Conservation (phyloP, 371 early-diverging fungal species). For the Polyrhizophydium stewartii region DNA sequence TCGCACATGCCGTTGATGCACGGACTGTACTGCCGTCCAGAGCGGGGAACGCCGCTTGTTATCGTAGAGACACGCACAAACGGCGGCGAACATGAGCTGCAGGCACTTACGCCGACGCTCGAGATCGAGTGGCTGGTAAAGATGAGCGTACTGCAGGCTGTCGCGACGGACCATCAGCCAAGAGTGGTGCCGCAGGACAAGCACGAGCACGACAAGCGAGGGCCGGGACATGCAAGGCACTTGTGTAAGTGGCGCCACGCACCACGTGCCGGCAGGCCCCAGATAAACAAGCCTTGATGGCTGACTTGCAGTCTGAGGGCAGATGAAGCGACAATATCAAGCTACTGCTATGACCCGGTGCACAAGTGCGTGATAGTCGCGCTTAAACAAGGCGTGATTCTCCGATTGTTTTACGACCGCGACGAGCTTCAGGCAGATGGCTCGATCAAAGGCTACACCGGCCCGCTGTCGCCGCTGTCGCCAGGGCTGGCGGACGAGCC, state of each 20-base stretch:
- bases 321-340: too few species aligned
- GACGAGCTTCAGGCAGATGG: too few species aligned
- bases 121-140: constrained; percentile 18
- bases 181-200: constrained; percentile 1
- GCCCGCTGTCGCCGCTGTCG: too few species aligned
- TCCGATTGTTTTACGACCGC: too few species aligned
- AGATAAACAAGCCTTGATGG: too few species aligned
- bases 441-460: too few species aligned
- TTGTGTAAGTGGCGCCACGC: neutral
- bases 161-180: neutral
- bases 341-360: too few species aligned
- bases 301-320: too few species aligned
- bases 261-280: neutral
- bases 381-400: too few species aligned
- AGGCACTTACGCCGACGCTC: constrained; percentile 9
- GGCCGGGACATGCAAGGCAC: neutral
- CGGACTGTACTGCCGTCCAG: neutral
- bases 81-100: constrained; percentile 8
- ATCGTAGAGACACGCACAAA: neutral
- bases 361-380: too few species aligned
- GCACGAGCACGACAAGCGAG: neutral
- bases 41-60: neutral
- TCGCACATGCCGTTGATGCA: neutral
- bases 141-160: constrained; percentile 4
- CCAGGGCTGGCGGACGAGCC: too few species aligned